Evolutionary conservation across 345 rosid species (phyloP), one percentile per base, ranked within the genome.

Genomic region (Salix viminalis): DNA sequence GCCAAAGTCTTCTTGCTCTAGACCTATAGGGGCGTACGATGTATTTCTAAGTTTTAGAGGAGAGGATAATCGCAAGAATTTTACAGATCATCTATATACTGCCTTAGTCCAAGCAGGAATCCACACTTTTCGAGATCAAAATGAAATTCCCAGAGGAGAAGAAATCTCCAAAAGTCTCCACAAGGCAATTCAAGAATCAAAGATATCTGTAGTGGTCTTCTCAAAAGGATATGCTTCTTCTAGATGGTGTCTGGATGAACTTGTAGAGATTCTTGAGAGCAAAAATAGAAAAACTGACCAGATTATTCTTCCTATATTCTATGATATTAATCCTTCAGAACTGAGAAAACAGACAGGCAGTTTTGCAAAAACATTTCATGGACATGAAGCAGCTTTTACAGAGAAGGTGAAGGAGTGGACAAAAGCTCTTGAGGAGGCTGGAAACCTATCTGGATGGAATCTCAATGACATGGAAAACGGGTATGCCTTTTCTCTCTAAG

Each of bases 291-390:
- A 56, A 7, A n/a, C 0, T n/a, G 26, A 23, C 3, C 61, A n/a
- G 5, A 56, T 56, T n/a, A 26, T 56, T 56, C 50, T 44, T 44
- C 56, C 56, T 15, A 16, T 50, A 50, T 50, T 74, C 44, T 74
- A 74, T 54, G 28, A 74, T 21, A 41, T 74, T 62, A 9, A 62
- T 64, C 69, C 70, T 12, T 37, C 67, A 2, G 24, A 61, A 39
- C 39, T 73, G 19, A 15, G 76, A 16, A 73, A 62, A n/a, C 69
- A 73, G 15, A 61, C 23, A 0, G 76, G 76, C 30, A 42, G 39
- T 41, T 42, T 62, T 61, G 76, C 23, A 10, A 4, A 61, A 13
- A 30, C 69, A 14, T 73, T 75, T 66, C 50, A 15, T 50, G 21
- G 52, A 19, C 61, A 26, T 32, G 71, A 66, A 75, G 19, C n/a